Evolutionary conservation across 148 eudicot genomes (phyloP).

Genomic region (Cornus florida): DNA sequence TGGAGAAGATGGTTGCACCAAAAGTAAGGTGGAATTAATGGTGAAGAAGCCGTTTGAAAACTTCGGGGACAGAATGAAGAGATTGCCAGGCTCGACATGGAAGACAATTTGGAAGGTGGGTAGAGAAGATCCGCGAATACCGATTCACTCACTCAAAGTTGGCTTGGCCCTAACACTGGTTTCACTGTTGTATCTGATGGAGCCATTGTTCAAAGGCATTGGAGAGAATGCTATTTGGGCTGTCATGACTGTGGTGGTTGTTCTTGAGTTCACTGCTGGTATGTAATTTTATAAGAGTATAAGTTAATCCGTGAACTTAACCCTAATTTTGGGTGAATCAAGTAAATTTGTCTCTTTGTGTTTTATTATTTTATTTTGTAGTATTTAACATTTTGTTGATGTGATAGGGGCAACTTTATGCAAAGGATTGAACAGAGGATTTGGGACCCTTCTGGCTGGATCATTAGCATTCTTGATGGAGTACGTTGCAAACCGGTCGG

Average conservation of each 20-base stretch:
- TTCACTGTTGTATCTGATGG: slow-evolving; percentile 68
- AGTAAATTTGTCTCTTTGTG: too few relatives aligned
- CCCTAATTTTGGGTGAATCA: too few relatives aligned
- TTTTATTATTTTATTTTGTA: too few relatives aligned
- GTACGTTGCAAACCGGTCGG: slow-evolving; percentile 52
- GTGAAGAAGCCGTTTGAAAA: neutral
- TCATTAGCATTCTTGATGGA: slow-evolving; percentile 73
- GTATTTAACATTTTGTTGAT: neutral
- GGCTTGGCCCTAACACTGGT: slow-evolving; percentile 76
- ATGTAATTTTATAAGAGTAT: neutral
- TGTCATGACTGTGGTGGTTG: slow-evolving; percentile 93
- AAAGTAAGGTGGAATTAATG: slow-evolving; percentile 8
- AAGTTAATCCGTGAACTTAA: too few relatives aligned
- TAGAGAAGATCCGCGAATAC: slow-evolving; percentile 68
- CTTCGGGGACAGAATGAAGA: slow-evolving; percentile 18
- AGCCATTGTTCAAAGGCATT: slow-evolving; percentile 65
- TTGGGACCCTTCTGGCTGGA: slow-evolving; percentile 86
- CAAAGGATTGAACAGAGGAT: slow-evolving; percentile 88
- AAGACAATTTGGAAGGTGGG: slow-evolving; percentile 53
- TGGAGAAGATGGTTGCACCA: neutral
- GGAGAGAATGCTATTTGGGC: slow-evolving; percentile 91
- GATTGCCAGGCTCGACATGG: slow-evolving; percentile 28
- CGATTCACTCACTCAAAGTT: slow-evolving; percentile 78
- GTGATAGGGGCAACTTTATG: slow-evolving; percentile 83
- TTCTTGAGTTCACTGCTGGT: slow-evolving; percentile 98